A percentile compares a stretch with the other conserved stretches of the same genome.
Conservation (phyloP, 2,329 filamentous ascomycete genomes). For the Parafenestella ontariensis region DNA sequence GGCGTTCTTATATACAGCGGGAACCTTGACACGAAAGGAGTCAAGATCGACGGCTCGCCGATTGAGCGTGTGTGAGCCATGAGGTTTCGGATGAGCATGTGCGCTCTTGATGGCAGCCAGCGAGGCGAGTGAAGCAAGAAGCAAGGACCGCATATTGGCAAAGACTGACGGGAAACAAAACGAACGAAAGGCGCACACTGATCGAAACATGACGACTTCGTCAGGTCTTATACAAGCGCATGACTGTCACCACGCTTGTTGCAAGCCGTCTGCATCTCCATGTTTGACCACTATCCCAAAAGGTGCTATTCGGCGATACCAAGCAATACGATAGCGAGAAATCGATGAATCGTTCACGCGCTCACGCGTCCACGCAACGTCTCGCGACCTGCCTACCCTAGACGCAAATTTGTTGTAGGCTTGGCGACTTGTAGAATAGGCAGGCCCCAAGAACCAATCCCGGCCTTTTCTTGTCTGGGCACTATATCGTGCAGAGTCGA, state of each 20-base stretch:
- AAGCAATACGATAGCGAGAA: conserved; percentile 8
- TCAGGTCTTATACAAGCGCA: conserved; percentile 18
- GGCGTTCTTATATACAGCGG: conserved; percentile 32
- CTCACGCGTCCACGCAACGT: not conserved
- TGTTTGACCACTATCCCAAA: conserved; percentile 1
- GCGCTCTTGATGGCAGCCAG: conserved; percentile 30
- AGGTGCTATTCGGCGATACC: conserved; percentile 3
- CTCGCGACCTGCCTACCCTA: conserved; percentile 20
- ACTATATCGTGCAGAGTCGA: conserved; percentile 20
- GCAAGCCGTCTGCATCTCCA: conserved; percentile 1
- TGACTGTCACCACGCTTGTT: conserved; percentile 3
- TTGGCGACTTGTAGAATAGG: conserved; percentile 28
- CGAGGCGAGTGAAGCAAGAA: conserved; percentile 39
- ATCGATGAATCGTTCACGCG: conserved; percentile 10
- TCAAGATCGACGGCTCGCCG: conserved; percentile 39
- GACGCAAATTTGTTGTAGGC: conserved; percentile 14
- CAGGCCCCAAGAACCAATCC: conserved; percentile 20
- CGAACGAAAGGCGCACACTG: conserved; percentile 18
- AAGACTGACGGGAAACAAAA: conserved; percentile 19
- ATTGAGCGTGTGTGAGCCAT: conserved; percentile 20
- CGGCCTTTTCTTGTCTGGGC: conserved; percentile 15
- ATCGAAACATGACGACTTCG: conserved; percentile 1
- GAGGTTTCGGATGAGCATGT: conserved; percentile 31
- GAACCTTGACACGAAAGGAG: conserved; percentile 38
- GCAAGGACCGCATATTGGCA: conserved; percentile 38